Evolutionary conservation across 2,329 filamentous ascomycete genomes (phyloP).

Genomic region (Alternaria infectoria): DNA sequence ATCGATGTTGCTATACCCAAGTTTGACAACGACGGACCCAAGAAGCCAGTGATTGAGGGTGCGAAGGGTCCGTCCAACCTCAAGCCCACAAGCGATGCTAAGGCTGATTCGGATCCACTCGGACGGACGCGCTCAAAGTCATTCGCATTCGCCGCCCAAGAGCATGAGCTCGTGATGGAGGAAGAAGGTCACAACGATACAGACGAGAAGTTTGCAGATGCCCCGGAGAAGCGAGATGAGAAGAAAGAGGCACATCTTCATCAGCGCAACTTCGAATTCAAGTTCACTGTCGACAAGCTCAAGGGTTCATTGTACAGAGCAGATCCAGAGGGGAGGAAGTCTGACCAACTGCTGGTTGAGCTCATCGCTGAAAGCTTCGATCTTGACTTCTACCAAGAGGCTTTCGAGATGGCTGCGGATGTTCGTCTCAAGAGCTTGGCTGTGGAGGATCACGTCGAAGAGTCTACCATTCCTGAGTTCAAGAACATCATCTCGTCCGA

Average conservation of each 20-base stretch:
- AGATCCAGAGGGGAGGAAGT: conserved; percentile 75
- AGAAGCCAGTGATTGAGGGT: conserved; percentile 46
- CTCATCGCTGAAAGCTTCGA: conserved; percentile 88
- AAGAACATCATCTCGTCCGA: conserved; percentile 98
- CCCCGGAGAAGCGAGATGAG: conserved; percentile 63
- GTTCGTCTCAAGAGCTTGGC: conserved; percentile 85
- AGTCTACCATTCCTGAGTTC: conserved; percentile 86
- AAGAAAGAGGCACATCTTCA: conserved; percentile 66
- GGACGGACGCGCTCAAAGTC: conserved; percentile 70
- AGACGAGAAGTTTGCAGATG: conserved; percentile 70
- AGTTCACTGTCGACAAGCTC: conserved; percentile 92
- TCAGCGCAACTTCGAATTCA: conserved; percentile 93
- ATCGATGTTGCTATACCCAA: conserved; percentile 95
- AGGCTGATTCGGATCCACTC: conserved; percentile 39
- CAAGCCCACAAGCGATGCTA: conserved; percentile 41
- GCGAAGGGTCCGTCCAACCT: conserved; percentile 46
- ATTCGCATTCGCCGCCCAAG: conserved; percentile 73
- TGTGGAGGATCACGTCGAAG: conserved; percentile 92
- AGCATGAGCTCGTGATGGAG: conserved; percentile 80
- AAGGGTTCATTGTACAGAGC: conserved; percentile 91
- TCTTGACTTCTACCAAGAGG: conserved; percentile 84
- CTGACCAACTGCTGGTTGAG: conserved; percentile 85
- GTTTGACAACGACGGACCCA: conserved; percentile 62
- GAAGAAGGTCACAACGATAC: conserved; percentile 70
- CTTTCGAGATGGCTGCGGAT: conserved; percentile 92